phyloP scores from a whole-genome alignment of 2,329 filamentous ascomycete genomes.

The Nemania serpens region DNA sequence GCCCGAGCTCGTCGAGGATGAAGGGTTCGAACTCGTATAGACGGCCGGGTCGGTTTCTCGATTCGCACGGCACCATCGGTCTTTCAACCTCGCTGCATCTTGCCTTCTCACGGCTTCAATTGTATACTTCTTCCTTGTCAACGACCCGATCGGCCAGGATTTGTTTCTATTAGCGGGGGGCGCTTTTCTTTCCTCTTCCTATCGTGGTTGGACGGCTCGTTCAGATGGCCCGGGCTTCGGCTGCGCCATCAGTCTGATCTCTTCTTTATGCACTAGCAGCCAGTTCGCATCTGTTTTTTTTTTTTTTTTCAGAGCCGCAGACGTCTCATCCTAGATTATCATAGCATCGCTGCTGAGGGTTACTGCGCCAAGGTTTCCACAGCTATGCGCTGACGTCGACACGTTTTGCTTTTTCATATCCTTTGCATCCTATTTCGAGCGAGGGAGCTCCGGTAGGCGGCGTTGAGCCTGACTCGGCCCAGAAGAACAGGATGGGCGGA shows the following conservation, averaged over 20 bases:
- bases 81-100: conserved; percentile 6
- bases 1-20: conserved; percentile 43
- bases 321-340: conserved; percentile 8
- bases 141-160: not conserved
- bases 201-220: no score
- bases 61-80: conserved; percentile 14
- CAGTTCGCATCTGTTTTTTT: conserved; percentile 1
- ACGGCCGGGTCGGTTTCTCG: not conserved
- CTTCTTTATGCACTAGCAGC: not conserved
- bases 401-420: not conserved
- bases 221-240: no score
- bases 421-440: conserved; percentile 33
- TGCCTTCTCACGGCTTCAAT: conserved; percentile 8
- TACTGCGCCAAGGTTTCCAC: not conserved
- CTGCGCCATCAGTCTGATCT: no score
- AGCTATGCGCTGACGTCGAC: not conserved
- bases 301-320: not conserved
- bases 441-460: conserved; percentile 26
- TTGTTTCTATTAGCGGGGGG: not conserved
- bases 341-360: conserved; percentile 10
- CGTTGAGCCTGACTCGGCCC: conserved; percentile 37
- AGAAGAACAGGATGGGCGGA: conserved; percentile 23
- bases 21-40: conserved; percentile 50
- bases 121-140: conserved; percentile 12
- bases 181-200: no score